Conservation (phyloP, 305 asterid genomes). For the Lippia alba region DNA sequence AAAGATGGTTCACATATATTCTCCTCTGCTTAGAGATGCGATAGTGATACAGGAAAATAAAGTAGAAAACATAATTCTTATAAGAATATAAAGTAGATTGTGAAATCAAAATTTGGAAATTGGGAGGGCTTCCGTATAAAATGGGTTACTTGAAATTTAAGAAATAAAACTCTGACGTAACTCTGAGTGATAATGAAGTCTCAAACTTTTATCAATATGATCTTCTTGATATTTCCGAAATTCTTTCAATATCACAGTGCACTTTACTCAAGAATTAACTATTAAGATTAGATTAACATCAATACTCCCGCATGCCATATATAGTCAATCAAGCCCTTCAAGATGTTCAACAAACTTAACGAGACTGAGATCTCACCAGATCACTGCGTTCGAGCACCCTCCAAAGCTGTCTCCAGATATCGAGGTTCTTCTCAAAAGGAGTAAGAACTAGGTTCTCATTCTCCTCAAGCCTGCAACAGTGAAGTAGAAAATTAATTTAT, state of each 20-base stretch:
- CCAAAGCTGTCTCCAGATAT: constrained; percentile 99
- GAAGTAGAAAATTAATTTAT: constrained; percentile 8
- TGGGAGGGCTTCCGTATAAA: background rate
- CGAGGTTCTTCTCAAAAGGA: constrained; percentile 96
- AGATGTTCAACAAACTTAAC: constrained; percentile 23
- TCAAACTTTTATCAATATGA: constrained; percentile 1
- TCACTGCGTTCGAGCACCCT: constrained; percentile 99
- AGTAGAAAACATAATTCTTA: background rate
- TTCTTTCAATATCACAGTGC: constrained; percentile 15
- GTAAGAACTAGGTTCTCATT: constrained; percentile 90
- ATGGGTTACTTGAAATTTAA: constrained; percentile 1
- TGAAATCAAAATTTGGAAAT: background rate
- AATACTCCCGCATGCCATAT: background rate
- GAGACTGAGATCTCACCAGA: constrained; percentile 63
- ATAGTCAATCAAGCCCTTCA: constrained; percentile 20
- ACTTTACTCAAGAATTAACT: constrained; percentile 7
- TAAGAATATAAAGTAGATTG: no score
- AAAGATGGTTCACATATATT: constrained; percentile 10
- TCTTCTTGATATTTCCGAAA: constrained; percentile 19
- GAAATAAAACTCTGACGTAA: constrained; percentile 16
- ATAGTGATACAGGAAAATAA: background rate
- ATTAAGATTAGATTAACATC: constrained; percentile 21
- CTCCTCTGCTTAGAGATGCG: background rate
- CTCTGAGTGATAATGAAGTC: background rate
- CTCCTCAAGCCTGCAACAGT: constrained; percentile 82